Base-by-base conservation (phyloP, 371 early-diverging fungal species). In the Mortierella sp. region DNA sequence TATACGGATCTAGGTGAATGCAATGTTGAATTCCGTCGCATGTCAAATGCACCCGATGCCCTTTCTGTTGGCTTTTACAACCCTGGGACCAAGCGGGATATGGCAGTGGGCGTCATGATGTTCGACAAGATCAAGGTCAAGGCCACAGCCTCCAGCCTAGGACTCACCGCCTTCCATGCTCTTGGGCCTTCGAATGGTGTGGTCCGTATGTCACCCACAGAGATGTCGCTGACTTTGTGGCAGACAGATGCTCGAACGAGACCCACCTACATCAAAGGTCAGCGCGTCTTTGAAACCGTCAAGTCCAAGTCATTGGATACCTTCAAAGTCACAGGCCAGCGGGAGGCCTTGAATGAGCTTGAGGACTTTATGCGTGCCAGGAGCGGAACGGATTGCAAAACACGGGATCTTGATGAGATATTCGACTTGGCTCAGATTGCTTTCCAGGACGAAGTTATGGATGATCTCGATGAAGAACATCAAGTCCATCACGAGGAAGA, bases 41-140 rank as follows among this genome's bases (percentile, higher is more conserved):
- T 76, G 76, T 76, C 76, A 10, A 68, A 76, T n/a, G 52, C 60
- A 10, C 61, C 63, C 12, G 64, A 68, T 8, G 68, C 69, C 0
- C 55, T 68, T 12, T 76, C 64, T 3, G 65, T 76, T 7, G 76
- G 69, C 0, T 76, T 76, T 55, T 68, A 60, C 48, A 76, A 68
- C 37, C 65, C 76, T 17, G 65, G 37, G 2, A 76, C 69, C 1
- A 60, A 57, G 25, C 68, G 69, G 2, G 76, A 76, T 10, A 68
- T 68, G 68, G 59, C 69, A 0, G 46, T 60, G 0, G 76, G 76
- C 0, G 69, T 68, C 25, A 54, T 73, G 60, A 58, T 73, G 54
- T 58, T 67, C 49, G 60, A 63, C 40, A 67, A 58, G 40, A 57
- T 19, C 40, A 54, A 58, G 28, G 46, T 55, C 37, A 61, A 60